These are phyloP conservation scores for Zelopaecilomyces penicillatus DNA, from an alignment of 2,329 filamentous ascomycete genomes.

Conservation along the genomic window DNA sequence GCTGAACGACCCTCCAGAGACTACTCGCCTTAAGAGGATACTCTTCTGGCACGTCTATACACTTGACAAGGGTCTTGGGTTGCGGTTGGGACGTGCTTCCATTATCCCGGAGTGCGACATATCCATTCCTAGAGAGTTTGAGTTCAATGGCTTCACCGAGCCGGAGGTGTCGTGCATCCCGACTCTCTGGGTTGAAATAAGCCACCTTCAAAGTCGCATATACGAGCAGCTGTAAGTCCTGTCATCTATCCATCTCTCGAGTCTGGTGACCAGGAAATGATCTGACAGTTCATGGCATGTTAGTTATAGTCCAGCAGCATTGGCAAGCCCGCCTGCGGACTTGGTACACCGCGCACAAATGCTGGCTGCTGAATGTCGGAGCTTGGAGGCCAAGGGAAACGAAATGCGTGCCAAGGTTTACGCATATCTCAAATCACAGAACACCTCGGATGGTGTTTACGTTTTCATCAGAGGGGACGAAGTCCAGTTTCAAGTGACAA, in stretches of 20 bases:
- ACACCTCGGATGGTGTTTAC: conserved; percentile 32
- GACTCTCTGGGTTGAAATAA: conserved; percentile 45
- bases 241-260: not conserved
- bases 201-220: conserved; percentile 48
- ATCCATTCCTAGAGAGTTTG: conserved; percentile 35
- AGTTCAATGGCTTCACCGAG: conserved; percentile 33
- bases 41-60: conserved; percentile 47
- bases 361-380: conserved; percentile 30
- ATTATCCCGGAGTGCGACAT: conserved; percentile 54
- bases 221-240: conserved; percentile 42
- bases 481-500: conserved; percentile 37
- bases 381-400: conserved; percentile 28
- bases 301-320: conserved; percentile 42
- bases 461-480: conserved; percentile 39
- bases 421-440: conserved; percentile 28
- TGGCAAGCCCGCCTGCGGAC: conserved; percentile 30
- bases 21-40: conserved; percentile 29
- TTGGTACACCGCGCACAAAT: conserved; percentile 31
- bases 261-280: no score
- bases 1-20: conserved; percentile 23
- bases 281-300: conserved; percentile 5
- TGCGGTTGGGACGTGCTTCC: conserved; percentile 51
- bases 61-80: conserved; percentile 48
- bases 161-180: conserved; percentile 31
- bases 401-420: conserved; percentile 26